Evolutionary conservation across 192 early-diverging fungal species (phyloP).

Genomic region (Linnemannia hyalina): DNA sequence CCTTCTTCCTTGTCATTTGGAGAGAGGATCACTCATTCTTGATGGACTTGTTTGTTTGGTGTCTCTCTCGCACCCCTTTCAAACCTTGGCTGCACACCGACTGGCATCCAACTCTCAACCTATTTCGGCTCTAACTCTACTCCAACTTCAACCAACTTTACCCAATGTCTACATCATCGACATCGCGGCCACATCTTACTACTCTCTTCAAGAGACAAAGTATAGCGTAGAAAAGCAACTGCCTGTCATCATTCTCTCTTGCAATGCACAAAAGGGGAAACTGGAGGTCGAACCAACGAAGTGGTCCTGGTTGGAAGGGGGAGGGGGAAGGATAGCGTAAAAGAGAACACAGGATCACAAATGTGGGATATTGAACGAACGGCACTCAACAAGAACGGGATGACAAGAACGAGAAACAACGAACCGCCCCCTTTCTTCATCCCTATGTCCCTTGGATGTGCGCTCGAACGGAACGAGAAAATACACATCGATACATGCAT

Average conservation of each 20-base stretch:
- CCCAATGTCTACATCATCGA: background rate
- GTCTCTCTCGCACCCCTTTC: background rate
- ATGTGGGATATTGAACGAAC: background rate
- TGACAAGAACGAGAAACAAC: background rate
- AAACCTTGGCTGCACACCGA: too few species aligned
- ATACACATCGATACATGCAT: background rate
- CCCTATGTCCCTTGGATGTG: background rate
- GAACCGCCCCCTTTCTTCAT: background rate
- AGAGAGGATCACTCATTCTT: background rate
- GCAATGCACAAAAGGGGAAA: too few species aligned
- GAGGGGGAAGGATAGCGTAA: background rate
- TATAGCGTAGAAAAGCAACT: background rate
- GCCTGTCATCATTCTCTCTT: too few species aligned
- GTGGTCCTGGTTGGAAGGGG: background rate
- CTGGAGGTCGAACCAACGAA: background rate
- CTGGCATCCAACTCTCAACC: too few species aligned
- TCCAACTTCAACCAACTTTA: background rate
- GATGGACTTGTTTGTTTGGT: background rate
- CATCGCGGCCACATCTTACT: background rate
- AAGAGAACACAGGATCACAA: conserved; percentile 2
- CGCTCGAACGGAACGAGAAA: background rate
- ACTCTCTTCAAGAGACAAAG: background rate
- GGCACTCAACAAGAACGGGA: background rate
- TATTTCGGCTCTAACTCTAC: background rate
- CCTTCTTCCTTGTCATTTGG: background rate